Evolutionary conservation across 1,284 basidiomycete species (phyloP).

Genomic region (Bondarzewia mesenterica): DNA sequence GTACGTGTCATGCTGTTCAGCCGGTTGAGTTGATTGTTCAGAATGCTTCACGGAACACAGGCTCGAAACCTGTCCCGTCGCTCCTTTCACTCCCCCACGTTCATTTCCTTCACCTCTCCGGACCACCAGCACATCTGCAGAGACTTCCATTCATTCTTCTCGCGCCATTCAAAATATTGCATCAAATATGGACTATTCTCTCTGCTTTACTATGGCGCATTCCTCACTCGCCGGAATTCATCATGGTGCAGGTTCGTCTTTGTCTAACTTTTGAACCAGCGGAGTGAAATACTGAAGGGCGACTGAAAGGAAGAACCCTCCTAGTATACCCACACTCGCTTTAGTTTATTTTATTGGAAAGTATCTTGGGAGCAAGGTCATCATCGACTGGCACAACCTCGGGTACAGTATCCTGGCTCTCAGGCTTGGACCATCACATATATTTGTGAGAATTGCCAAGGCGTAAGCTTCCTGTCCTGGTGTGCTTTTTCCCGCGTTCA

Average conservation of each 20-base stretch:
- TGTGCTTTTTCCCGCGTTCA: no score
- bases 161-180: conserved; percentile 76
- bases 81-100: conserved; percentile 59
- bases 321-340: conserved; percentile 89
- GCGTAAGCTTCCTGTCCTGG: conserved; percentile 41
- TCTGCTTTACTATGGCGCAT: conserved; percentile 54
- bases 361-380: conserved; percentile 71
- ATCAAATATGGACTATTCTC: conserved; percentile 62
- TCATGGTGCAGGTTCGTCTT: conserved; percentile 85
- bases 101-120: conserved; percentile 57
- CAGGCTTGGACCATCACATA: conserved; percentile 60
- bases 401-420: conserved; percentile 91
- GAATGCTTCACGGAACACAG: conserved; percentile 27
- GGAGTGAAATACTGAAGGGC: conserved; percentile 5
- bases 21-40: background rate
- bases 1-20: conserved; percentile 31
- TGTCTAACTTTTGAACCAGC: background rate
- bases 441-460: conserved; percentile 69
- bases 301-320: conserved; percentile 71
- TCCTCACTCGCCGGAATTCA: conserved; percentile 69
- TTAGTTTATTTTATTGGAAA: conserved; percentile 72
- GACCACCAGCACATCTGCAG: conserved; percentile 51
- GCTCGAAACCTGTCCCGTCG: conserved; percentile 65
- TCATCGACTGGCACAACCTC: conserved; percentile 99
- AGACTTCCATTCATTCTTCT: conserved; percentile 66